Base-by-base conservation (phyloP, 108 stramenopile genomes). In the Pseudonitzschia pungens region DNA sequence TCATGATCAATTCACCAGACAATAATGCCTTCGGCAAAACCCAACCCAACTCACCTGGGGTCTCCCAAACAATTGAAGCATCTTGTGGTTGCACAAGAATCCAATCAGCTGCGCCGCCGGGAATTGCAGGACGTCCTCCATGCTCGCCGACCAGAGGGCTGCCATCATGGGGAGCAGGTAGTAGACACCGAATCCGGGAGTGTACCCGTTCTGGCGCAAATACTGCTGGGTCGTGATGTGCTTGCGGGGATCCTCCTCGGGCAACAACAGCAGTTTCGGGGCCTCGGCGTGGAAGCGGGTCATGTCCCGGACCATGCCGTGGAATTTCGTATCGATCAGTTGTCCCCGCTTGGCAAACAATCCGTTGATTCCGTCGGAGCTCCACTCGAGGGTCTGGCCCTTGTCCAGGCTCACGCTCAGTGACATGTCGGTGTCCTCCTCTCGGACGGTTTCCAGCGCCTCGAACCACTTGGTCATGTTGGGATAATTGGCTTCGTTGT, bases 161-260 rank as follows among this genome's bases (percentile, higher is more conserved):
- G 96, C 97, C 83, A 92, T 92, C 95, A 98, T 97, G 55, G 98
- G 97, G 9, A 97, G 66, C 48, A 98, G 75, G 81, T 97, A 99
- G 54, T 84, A 84, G 26, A 77, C 77, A 11, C 85, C 80, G 75
- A 99, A 98, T 18, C 82, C 89, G 26, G 85, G 71, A 3, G 81
- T 74, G 72, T 97, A 97, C 15, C 82, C 83, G 54, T 96, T 78
- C 24, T 75, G 31, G 22, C 78, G 74, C 8, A 99, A 86, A 82
- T 96, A 99, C 73, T 98, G 94, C 15, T 85, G 63, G 32, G 92
- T 86, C 40, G 94, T 98, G 26, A 93, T 85, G 59, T 69, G 71
- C 18, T 86, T 71, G 18, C 80, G 70, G 21, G 93, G 93, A 85
- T 94, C 89, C 73, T 89, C 84, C 2, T 70, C 42, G 8, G 86